phyloP scores from a whole-genome alignment of 148 eudicot genomes.

The Silene conica region DNA sequence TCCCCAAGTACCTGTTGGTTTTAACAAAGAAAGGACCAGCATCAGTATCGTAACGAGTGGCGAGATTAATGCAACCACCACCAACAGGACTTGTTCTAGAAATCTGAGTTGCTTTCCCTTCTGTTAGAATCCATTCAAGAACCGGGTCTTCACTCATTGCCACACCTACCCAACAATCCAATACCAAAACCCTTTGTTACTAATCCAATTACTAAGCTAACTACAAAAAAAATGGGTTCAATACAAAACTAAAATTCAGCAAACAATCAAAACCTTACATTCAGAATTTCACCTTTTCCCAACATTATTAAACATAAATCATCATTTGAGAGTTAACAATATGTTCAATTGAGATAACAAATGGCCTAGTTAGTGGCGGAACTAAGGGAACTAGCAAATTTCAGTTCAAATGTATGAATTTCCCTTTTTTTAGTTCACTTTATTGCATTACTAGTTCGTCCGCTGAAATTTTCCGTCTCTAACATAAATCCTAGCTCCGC shows the following conservation, averaged over 20 bases:
- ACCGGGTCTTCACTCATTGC: constrained; percentile 81
- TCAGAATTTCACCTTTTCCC: neutral
- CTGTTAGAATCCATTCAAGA: constrained; percentile 79
- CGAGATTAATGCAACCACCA: constrained; percentile 94
- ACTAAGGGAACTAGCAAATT: no score
- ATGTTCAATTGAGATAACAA: neutral
- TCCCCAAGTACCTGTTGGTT: constrained; percentile 58
- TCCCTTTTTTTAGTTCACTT: no score
- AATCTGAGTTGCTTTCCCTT: constrained; percentile 81
- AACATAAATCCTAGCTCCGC: no score
- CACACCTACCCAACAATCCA: constrained; percentile 41
- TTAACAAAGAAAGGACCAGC: constrained; percentile 91
- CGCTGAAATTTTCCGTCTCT: no score
- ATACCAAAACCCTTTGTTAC: constrained; percentile 11
- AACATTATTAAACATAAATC: constrained; percentile 3
- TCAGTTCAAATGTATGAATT: no score
- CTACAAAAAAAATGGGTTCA: neutral
- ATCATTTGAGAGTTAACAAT: neutral
- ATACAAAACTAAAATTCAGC: constrained; percentile 16
- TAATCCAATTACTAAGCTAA: neutral
- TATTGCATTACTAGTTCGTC: no score
- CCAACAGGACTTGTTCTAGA: constrained; percentile 66
- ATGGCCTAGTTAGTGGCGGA: no score
- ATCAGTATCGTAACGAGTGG: constrained; percentile 79
- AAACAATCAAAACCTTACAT: neutral